Conservation (phyloP, 352 stramenopile genomes). For the Phytophthora nicotianae region DNA sequence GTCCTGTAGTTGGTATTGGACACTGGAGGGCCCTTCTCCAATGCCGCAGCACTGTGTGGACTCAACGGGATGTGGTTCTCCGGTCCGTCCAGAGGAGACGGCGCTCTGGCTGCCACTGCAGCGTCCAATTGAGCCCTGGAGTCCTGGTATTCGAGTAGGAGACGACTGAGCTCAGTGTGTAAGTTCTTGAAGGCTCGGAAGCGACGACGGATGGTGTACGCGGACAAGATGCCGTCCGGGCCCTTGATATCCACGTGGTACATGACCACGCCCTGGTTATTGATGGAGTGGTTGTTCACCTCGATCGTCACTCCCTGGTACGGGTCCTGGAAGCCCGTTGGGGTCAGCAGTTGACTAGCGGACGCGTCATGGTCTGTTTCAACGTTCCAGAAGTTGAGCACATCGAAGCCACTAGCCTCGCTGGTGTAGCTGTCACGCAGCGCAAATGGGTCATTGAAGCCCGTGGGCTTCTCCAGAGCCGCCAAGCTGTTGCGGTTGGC, state of each 20-base stretch:
- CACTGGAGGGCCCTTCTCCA: slow-evolving; percentile 32
- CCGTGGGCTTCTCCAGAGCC: slow-evolving; percentile 44
- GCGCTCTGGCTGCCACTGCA: slow-evolving; percentile 7
- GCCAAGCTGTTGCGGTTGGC: slow-evolving; percentile 66
- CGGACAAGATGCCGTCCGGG: slow-evolving; percentile 72
- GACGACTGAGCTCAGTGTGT: slow-evolving; percentile 62
- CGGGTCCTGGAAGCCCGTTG: slow-evolving; percentile 45
- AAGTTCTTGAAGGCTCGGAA: slow-evolving; percentile 85
- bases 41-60: slow-evolving; percentile 41
- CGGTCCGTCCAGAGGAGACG: slow-evolving; percentile 7
- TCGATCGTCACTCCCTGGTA: slow-evolving; percentile 77
- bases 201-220: slow-evolving; percentile 85
- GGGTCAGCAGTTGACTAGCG: slow-evolving; percentile 38
- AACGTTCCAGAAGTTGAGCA: slow-evolving; percentile 61
- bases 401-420: slow-evolving; percentile 68
- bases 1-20: slow-evolving; percentile 49
- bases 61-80: slow-evolving; percentile 54
- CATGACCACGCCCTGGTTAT: slow-evolving; percentile 83
- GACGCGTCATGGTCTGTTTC: slow-evolving; percentile 49
- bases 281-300: slow-evolving; percentile 75
- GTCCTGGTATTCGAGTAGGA: slow-evolving; percentile 61
- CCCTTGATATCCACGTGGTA: slow-evolving; percentile 90
- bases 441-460: slow-evolving; percentile 28
- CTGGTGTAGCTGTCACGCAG: slow-evolving; percentile 62
- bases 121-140: slow-evolving; percentile 31